Percentiles rank a stretch among this genome's conserved stretches.
These are phyloP conservation scores for Apiospora phragmitis DNA, from an alignment of 2,329 filamentous ascomycete species.

Conservation along the genomic window DNA sequence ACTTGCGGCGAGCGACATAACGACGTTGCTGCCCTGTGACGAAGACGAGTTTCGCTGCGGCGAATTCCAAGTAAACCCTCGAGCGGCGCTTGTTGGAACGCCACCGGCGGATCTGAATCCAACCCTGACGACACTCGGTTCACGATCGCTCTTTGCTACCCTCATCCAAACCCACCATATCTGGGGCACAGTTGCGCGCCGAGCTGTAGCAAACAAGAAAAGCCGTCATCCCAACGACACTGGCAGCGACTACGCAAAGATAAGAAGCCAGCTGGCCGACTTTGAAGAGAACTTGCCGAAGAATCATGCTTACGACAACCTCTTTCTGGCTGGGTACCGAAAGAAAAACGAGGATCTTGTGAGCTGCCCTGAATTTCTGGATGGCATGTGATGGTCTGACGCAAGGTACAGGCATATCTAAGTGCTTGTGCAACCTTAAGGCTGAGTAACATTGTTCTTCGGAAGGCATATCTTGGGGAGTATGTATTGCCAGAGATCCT, in stretches of 20 bases:
- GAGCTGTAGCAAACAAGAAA: slow-evolving; percentile 46
- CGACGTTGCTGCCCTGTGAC: slow-evolving; percentile 52
- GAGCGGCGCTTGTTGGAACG: slow-evolving; percentile 55
- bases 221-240: slow-evolving; percentile 47
- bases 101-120: slow-evolving; percentile 50
- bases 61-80: slow-evolving; percentile 19
- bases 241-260: slow-evolving; percentile 47
- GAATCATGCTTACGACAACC: slow-evolving; percentile 48
- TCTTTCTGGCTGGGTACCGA: slow-evolving; percentile 46
- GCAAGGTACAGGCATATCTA: slow-evolving; percentile 46
- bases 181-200: slow-evolving; percentile 53
- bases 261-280: slow-evolving; percentile 42
- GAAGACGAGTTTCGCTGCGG: slow-evolving; percentile 46
- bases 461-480: slow-evolving; percentile 55
- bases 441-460: slow-evolving; percentile 57
- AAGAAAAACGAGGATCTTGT: slow-evolving; percentile 51
- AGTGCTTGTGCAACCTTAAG: slow-evolving; percentile 56
- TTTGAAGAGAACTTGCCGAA: slow-evolving; percentile 51
- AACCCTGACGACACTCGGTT: slow-evolving; percentile 40
- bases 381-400: not conserved
- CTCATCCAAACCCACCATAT: slow-evolving; percentile 56
- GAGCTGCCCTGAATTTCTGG: slow-evolving; percentile 17
- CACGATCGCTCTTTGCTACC: slow-evolving; percentile 55
- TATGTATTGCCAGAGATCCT: slow-evolving; percentile 29
- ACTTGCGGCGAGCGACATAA: slow-evolving; percentile 54